Conservation (phyloP, 257 asterid genomes). For the Fraxinus quadrangulata region DNA sequence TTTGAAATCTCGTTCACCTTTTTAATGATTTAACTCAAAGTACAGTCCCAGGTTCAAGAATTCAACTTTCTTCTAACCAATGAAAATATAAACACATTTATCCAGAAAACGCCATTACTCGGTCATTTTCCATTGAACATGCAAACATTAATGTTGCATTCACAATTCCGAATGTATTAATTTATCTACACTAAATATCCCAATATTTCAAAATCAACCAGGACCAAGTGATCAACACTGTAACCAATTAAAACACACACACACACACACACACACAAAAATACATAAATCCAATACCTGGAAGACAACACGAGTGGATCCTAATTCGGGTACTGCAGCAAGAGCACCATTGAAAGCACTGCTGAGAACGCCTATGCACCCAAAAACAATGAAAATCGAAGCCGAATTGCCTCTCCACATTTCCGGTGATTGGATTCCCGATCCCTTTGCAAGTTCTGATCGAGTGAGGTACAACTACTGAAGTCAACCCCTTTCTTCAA, state of each 20-base stretch:
- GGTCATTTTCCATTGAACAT: not conserved
- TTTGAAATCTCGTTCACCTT: not conserved
- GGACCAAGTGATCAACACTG: too few relatives aligned
- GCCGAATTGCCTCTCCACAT: conserved; percentile 36
- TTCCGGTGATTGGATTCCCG: conserved; percentile 41
- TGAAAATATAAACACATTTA: not conserved
- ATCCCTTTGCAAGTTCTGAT: not conserved
- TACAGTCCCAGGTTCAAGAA: not conserved
- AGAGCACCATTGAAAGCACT: conserved; percentile 32
- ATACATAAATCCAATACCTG: conserved; percentile 41
- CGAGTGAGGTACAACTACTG: not conserved
- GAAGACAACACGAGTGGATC: conserved; percentile 67
- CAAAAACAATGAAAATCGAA: conserved; percentile 33
- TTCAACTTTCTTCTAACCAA: not conserved
- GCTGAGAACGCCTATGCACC: conserved; percentile 33
- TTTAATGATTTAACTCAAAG: not conserved
- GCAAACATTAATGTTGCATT: not conserved
- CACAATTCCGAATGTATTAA: not conserved
- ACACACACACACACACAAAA: too few relatives aligned
- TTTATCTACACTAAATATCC: not conserved
- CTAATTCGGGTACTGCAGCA: conserved; percentile 55
- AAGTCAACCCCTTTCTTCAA: conserved; percentile 4
- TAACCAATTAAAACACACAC: too few relatives aligned
- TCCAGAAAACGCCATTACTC: not conserved
- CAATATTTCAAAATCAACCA: not conserved